Conservation (phyloP, 495 filamentous ascomycete genomes). For the Neurospora tetrasperma region DNA sequence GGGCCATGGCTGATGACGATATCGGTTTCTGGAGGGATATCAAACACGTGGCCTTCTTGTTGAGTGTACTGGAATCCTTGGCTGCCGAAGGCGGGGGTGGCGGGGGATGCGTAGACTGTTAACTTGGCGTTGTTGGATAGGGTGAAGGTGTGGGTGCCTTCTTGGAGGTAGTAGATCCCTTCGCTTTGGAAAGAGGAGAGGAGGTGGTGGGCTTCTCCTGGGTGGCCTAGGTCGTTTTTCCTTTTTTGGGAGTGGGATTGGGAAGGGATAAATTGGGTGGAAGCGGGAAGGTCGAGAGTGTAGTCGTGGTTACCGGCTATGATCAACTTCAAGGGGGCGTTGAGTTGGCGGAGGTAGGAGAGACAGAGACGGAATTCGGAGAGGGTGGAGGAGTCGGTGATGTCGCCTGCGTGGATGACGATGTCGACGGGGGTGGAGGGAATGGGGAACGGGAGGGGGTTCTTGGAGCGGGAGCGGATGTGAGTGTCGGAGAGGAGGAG, state of each 20-base stretch:
- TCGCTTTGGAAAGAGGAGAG: no score
- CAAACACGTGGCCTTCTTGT: constrained; percentile 41
- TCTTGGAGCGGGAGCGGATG: constrained; percentile 11
- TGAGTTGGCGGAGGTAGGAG: constrained; percentile 42
- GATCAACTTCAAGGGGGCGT: constrained; percentile 65
- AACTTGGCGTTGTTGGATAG: constrained; percentile 49
- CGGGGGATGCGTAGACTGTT: constrained; percentile 60
- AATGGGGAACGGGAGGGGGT: constrained; percentile 3
- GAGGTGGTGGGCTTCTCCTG: no score
- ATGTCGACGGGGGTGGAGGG: constrained; percentile 34
- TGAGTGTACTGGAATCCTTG: constrained; percentile 56
- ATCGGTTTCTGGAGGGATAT: constrained; percentile 40
- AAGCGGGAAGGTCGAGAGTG: constrained; percentile 45
- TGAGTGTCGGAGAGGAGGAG: constrained; percentile 59
- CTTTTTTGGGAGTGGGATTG: neutral
- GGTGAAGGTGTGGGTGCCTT: constrained; percentile 47
- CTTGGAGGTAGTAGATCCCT: constrained; percentile 51
- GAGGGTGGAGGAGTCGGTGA: constrained; percentile 52
- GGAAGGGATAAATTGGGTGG: neutral
- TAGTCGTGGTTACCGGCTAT: constrained; percentile 79
- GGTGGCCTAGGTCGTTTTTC: no score
- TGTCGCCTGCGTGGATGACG: constrained; percentile 63
- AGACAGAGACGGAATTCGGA: constrained; percentile 45
- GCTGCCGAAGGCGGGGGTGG: constrained; percentile 47
- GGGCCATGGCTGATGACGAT: constrained; percentile 70